Percentiles rank a stretch among this genome's conserved stretches.
These are phyloP conservation scores for Corymbia citriodora DNA, from an alignment of 441 rosid genomes.

Conservation along the genomic window DNA sequence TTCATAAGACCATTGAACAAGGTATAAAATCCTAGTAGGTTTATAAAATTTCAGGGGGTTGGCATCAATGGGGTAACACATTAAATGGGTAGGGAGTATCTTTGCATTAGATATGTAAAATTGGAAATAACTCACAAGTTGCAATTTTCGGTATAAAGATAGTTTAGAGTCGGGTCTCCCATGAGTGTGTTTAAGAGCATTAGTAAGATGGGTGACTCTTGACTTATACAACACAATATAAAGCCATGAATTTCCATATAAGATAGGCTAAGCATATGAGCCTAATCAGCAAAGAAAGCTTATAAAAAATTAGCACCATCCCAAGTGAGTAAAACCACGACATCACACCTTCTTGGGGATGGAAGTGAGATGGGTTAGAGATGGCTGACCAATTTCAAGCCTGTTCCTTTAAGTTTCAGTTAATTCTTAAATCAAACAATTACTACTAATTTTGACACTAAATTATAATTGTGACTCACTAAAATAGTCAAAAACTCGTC, in stretches of 20 bases:
- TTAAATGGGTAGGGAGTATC: neutral
- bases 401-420: neutral
- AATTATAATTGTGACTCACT: neutral
- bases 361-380: neutral
- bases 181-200: neutral
- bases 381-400: neutral
- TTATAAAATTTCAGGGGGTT: neutral
- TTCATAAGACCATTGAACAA: neutral
- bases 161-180: neutral
- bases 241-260: neutral
- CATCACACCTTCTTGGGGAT: neutral
- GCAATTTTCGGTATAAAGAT: neutral
- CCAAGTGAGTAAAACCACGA: neutral
- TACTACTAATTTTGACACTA: neutral
- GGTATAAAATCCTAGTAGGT: neutral
- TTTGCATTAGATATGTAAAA: neutral
- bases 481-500: no score
- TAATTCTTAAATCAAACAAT: neutral
- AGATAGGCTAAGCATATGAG: neutral
- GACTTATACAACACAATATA: neutral
- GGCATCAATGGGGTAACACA: neutral
- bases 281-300: neutral
- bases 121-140: rapidly evolving
- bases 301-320: neutral
- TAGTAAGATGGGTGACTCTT: neutral